Percentiles rank a stretch among this genome's conserved stretches.
Conservation (phyloP, 345 rosid genomes). For the Eucalyptus sideroxylon region DNA sequence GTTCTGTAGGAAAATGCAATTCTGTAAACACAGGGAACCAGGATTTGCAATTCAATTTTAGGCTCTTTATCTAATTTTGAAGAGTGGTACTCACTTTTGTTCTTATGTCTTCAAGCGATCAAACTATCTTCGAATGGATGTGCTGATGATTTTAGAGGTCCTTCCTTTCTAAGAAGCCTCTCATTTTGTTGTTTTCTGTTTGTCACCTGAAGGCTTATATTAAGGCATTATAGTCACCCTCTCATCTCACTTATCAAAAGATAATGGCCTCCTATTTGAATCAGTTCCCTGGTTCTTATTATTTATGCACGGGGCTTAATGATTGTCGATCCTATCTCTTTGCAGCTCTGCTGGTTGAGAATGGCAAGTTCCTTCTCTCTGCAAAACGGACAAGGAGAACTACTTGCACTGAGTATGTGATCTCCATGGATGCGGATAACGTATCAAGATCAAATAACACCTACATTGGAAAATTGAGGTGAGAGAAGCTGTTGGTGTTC, state of each 20-base stretch:
- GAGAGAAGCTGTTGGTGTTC: neutral
- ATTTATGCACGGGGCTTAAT: neutral
- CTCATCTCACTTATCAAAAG: neutral
- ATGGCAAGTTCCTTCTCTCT: constrained; percentile 91
- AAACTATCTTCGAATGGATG: neutral
- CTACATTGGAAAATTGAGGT: constrained; percentile 90
- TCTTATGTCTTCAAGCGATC: neutral
- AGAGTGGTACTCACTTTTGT: neutral
- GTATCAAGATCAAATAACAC: constrained; percentile 83
- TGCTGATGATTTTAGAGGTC: neutral
- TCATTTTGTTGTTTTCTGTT: neutral
- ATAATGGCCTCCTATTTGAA: neutral
- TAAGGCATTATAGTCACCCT: neutral
- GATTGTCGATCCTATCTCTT: neutral
- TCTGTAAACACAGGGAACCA: neutral
- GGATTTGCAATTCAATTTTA: neutral
- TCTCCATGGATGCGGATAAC: constrained; percentile 82
- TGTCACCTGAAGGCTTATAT: neutral
- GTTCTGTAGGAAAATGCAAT: neutral
- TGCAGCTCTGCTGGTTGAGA: constrained; percentile 76
- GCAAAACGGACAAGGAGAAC: constrained; percentile 87
- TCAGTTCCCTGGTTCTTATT: neutral
- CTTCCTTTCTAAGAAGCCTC: neutral
- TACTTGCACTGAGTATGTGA: constrained; percentile 83
- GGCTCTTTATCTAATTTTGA: neutral